Percentiles rank a stretch among this genome's conserved stretches.
Conservation (phyloP, 192 early-diverging fungal genomes). For the Backusella macrospora region DNA sequence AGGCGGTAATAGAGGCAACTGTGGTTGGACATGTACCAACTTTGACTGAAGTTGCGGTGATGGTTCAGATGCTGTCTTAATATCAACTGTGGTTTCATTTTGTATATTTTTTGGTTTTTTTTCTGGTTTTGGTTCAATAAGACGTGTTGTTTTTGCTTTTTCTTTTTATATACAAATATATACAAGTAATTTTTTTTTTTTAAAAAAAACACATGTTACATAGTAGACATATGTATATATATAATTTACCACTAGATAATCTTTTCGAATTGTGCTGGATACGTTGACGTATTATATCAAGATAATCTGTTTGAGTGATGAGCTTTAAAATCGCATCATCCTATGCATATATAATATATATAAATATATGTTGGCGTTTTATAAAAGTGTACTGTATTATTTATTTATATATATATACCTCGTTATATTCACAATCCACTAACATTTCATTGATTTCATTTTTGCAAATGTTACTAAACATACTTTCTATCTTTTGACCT, state of each 20-base stretch:
- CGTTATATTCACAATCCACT: conserved; percentile 77
- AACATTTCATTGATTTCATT: conserved; percentile 81
- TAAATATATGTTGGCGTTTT: neutral
- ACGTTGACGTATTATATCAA: conserved; percentile 63
- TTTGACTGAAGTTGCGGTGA: neutral
- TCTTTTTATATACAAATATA: no score
- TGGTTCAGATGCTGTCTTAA: neutral
- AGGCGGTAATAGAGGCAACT: neutral
- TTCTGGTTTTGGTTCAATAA: neutral
- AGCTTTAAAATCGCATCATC: conserved; percentile 86
- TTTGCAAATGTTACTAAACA: conserved; percentile 17
- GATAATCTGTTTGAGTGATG: conserved; percentile 77
- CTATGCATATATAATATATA: conserved; percentile 29
- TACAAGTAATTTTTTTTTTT: no score
- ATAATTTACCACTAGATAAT: conserved; percentile 25
- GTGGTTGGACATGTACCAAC: neutral
- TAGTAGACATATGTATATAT: no score
- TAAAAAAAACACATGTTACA: no score
- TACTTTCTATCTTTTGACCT: conserved; percentile 13
- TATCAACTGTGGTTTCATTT: no score
- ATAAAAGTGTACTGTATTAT: neutral
- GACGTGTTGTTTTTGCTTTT: neutral
- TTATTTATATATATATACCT: conserved; percentile 46
- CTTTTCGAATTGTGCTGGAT: conserved; percentile 63
- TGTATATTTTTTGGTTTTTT: neutral